These are phyloP conservation scores for Kurtzmaniella natalensis DNA, from an alignment of 1,139 yeast genomes.

Conservation along the genomic window DNA sequence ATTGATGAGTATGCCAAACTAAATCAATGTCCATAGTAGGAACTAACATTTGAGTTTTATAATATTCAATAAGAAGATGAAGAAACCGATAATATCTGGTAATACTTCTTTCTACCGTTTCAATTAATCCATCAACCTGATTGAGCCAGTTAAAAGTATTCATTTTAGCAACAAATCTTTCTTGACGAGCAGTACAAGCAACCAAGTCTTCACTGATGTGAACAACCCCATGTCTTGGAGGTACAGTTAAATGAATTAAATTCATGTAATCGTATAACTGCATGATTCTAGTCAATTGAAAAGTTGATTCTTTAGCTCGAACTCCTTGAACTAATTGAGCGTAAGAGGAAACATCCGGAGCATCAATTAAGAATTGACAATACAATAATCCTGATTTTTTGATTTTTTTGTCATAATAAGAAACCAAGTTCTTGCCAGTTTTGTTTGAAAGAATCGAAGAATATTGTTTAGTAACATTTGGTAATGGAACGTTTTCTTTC, in stretches of 20 bases:
- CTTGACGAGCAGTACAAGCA: conserved; percentile 28
- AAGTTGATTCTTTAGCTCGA: not conserved
- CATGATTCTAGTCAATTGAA: not conserved
- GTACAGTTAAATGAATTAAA: conserved; percentile 17
- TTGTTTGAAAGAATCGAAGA: conserved; percentile 1
- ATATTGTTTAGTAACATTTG: conserved; percentile 10
- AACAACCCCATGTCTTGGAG: conserved; percentile 9
- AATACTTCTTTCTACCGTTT: conserved; percentile 18
- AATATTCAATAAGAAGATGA: conserved; percentile 10
- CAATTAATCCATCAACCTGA: conserved; percentile 14
- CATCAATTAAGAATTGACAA: not conserved
- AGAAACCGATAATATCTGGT: conserved; percentile 25
- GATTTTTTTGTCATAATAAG: conserved; percentile 1
- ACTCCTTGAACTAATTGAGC: not conserved
- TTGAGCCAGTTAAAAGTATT: conserved; percentile 26
- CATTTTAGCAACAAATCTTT: conserved; percentile 27
- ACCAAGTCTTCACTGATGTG: conserved; percentile 26
- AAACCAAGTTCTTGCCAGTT: not conserved
- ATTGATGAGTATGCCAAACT: conserved; percentile 39
- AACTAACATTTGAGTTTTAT: conserved; percentile 16
- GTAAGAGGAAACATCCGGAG: not conserved
- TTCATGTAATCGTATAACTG: conserved; percentile 11
- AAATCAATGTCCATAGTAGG: conserved; percentile 40
- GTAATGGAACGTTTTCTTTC: conserved; percentile 10
- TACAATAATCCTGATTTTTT: not conserved